Percentiles rank a stretch among this genome's conserved stretches.
These are phyloP conservation scores for Paramecium caudatum DNA, from an alignment of 73 alveolate genomes.

Conservation along the genomic window DNA sequence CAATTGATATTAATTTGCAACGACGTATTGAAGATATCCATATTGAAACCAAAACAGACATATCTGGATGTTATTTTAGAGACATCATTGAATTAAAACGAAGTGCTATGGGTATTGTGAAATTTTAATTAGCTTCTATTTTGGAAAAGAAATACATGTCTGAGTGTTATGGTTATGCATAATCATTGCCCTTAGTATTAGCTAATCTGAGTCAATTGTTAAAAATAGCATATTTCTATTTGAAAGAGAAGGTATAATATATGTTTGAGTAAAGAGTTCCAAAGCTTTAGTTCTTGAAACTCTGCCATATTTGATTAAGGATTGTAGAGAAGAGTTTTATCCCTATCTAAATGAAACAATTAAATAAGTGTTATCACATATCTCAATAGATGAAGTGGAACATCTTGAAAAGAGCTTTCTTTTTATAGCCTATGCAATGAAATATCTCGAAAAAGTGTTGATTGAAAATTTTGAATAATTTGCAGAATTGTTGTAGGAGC, in stretches of 20 bases:
- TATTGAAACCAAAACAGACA: conserved; percentile 30
- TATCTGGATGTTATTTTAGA: conserved; percentile 12
- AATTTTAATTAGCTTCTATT: not conserved
- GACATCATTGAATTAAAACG: conserved; percentile 60
- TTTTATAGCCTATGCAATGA: conserved; percentile 47
- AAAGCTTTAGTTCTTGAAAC: conserved; percentile 13
- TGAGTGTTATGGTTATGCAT: not conserved
- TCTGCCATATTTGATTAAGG: conserved; percentile 31
- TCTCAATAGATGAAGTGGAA: conserved; percentile 29
- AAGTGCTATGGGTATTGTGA: not conserved
- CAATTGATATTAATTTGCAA: conserved; percentile 62
- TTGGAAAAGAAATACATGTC: conserved; percentile 29
- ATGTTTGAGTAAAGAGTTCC: not conserved
- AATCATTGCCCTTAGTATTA: conserved; percentile 44
- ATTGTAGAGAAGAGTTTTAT: conserved; percentile 59
- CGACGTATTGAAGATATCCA: conserved; percentile 58
- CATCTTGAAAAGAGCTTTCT: conserved; percentile 49
- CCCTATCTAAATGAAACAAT: not conserved
- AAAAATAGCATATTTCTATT: not conserved
- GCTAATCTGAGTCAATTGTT: conserved; percentile 2
- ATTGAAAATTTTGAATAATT: conserved; percentile 22
- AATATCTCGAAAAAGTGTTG: conserved; percentile 39
- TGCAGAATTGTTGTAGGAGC: not conserved
- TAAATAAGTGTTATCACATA: not conserved
- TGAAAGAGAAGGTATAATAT: conserved; percentile 3